Evolutionary conservation across 2,329 filamentous ascomycete species (phyloP).

Genomic region (Gyromitra esculenta): DNA sequence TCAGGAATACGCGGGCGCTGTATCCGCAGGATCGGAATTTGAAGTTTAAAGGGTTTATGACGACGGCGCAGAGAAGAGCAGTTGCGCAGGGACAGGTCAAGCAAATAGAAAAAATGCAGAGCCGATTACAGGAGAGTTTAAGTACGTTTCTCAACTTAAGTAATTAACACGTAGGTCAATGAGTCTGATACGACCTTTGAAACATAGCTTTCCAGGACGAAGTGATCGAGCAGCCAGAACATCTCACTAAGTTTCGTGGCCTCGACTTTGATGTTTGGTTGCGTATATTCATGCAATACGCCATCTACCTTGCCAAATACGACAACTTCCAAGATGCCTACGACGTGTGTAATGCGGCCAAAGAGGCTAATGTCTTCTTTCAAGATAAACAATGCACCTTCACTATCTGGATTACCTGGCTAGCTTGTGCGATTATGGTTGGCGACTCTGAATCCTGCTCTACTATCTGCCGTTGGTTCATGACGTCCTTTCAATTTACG

Average conservation of each 20-base stretch:
- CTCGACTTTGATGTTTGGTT: constrained; percentile 87
- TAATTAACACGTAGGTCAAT: constrained; percentile 6
- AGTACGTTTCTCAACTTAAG: constrained; percentile 58
- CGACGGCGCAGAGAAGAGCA: constrained; percentile 61
- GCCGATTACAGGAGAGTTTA: constrained; percentile 61
- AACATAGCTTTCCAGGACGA: constrained; percentile 59
- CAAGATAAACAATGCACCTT: constrained; percentile 74
- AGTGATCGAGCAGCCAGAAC: constrained; percentile 58
- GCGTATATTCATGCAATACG: constrained; percentile 88
- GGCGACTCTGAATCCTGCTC: constrained; percentile 80
- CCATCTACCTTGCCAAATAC: constrained; percentile 75
- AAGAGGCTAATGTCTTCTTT: constrained; percentile 83
- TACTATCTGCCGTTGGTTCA: constrained; percentile 80
- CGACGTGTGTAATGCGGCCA: constrained; percentile 78
- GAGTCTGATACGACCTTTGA: constrained; percentile 55
- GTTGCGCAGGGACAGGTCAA: constrained; percentile 60
- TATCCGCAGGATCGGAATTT: constrained; percentile 67
- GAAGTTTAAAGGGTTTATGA: constrained; percentile 63
- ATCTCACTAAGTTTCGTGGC: constrained; percentile 69
- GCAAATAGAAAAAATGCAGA: constrained; percentile 62
- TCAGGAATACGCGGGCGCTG: constrained; percentile 69
- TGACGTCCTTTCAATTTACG: constrained; percentile 80
- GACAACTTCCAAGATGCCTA: constrained; percentile 78
- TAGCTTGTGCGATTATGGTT: constrained; percentile 82
- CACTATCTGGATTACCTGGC: constrained; percentile 79